Conservation (phyloP, 306 rosid genomes). For the Quercus agrifolia region DNA sequence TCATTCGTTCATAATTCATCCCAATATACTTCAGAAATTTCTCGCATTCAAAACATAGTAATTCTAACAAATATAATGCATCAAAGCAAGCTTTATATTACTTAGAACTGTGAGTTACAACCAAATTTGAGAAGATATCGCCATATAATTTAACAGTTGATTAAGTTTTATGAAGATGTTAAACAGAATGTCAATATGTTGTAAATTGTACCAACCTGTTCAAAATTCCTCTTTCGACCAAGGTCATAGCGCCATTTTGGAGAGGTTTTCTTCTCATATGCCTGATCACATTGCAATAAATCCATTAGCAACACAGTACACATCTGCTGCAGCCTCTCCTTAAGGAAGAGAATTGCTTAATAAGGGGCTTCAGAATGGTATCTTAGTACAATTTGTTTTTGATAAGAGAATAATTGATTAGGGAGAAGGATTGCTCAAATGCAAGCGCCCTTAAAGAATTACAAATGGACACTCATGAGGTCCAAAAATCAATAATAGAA, state of each 20-base stretch:
- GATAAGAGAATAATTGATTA: too few relatives aligned
- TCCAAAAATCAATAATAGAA: too few relatives aligned
- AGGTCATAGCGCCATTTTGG: constrained; percentile 98
- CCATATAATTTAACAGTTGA: neutral
- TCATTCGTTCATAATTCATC: neutral
- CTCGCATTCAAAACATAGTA: neutral
- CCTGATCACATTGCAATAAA: constrained; percentile 49
- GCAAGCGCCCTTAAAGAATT: too few relatives aligned
- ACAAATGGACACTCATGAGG: too few relatives aligned
- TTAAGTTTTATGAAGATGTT: neutral
- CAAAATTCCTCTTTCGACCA: constrained; percentile 90
- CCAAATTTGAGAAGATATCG: neutral
- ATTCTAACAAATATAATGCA: neutral
- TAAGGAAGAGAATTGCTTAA: neutral
- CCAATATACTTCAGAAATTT: neutral
- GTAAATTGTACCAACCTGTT: constrained; percentile 64
- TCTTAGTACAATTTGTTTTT: neutral
- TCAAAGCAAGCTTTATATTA: neutral
- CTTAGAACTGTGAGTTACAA: neutral
- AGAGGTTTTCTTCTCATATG: constrained; percentile 92
- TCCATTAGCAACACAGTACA: constrained; percentile 25
- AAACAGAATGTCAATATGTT: neutral
- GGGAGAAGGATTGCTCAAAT: too few relatives aligned
- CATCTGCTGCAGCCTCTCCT: constrained; percentile 1
- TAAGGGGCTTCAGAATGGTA: neutral